These are phyloP conservation scores for Scheffersomyces lignosus DNA, from an alignment of 805 yeast genomes.

Conservation along the genomic window DNA sequence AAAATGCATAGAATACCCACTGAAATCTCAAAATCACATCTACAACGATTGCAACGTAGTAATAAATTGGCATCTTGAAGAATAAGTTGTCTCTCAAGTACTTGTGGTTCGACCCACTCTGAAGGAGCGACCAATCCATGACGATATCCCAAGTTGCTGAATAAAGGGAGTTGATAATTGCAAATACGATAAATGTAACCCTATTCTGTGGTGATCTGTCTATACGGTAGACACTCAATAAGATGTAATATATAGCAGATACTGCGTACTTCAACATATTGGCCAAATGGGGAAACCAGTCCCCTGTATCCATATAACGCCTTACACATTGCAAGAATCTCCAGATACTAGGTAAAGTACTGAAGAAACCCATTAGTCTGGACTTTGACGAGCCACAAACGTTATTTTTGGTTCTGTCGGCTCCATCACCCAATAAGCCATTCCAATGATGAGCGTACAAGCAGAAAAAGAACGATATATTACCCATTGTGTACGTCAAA, in stretches of 20 bases:
- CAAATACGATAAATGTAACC: slow-evolving; percentile 70
- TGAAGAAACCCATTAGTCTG: slow-evolving; percentile 75
- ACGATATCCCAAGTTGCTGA: slow-evolving; percentile 84
- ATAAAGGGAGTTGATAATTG: slow-evolving; percentile 66
- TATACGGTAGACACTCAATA: slow-evolving; percentile 78
- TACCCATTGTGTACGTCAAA: slow-evolving; percentile 83
- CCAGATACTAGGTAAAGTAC: slow-evolving; percentile 86
- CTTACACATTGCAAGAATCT: slow-evolving; percentile 87
- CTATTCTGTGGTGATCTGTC: slow-evolving; percentile 41
- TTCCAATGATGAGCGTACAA: slow-evolving; percentile 73
- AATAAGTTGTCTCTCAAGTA: slow-evolving; percentile 73
- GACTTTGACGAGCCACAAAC: slow-evolving; percentile 80
- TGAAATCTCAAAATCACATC: slow-evolving; percentile 81
- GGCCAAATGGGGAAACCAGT: slow-evolving; percentile 94
- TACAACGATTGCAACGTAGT: slow-evolving; percentile 70
- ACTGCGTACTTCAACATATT: slow-evolving; percentile 77
- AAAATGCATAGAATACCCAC: slow-evolving; percentile 89
- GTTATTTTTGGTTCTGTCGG: slow-evolving; percentile 18
- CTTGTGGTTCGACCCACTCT: slow-evolving; percentile 55
- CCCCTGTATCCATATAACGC: slow-evolving; percentile 91
- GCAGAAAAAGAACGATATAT: slow-evolving; percentile 83
- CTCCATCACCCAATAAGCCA: slow-evolving; percentile 37
- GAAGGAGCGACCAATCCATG: slow-evolving; percentile 95
- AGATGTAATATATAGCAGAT: slow-evolving; percentile 65
- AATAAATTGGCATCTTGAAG: slow-evolving; percentile 54